These are phyloP conservation scores for Arctium minus DNA, from an alignment of 129 eudicot genomes.

Conservation along the genomic window DNA sequence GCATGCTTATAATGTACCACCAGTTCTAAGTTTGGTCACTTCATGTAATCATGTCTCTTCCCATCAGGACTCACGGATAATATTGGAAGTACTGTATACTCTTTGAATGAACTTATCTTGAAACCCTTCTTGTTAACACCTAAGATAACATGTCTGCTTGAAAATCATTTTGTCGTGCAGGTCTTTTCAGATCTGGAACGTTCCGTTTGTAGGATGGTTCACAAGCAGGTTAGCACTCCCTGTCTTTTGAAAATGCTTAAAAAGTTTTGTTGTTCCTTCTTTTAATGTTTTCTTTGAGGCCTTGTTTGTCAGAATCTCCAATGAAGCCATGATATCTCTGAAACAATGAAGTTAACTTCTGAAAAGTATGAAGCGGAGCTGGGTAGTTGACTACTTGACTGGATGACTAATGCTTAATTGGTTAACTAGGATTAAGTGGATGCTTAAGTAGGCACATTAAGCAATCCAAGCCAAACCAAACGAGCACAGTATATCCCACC, in stretches of 20 bases:
- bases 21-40: background rate
- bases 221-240: conserved; percentile 66
- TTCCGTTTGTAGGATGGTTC: conserved; percentile 96
- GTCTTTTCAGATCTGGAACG: conserved; percentile 98
- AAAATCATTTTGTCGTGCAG: conserved; percentile 38
- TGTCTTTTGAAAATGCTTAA: background rate
- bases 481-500: background rate
- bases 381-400: background rate
- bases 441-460: background rate
- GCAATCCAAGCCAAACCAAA: background rate
- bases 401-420: background rate
- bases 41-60: too few relatives aligned
- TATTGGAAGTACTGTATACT: background rate
- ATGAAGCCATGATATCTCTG: background rate
- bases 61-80: background rate
- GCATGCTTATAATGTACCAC: too few relatives aligned
- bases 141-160: conserved; percentile 1
- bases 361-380: background rate
- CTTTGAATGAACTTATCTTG: background rate
- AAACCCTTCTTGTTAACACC: background rate
- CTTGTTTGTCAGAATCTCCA: background rate
- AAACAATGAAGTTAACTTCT: background rate
- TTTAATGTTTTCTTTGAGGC: background rate
- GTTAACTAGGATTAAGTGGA: background rate
- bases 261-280: background rate